Evolutionary conservation across 164 flowering plant species (phyloP).

Genomic region (Nymphaea colorata): DNA sequence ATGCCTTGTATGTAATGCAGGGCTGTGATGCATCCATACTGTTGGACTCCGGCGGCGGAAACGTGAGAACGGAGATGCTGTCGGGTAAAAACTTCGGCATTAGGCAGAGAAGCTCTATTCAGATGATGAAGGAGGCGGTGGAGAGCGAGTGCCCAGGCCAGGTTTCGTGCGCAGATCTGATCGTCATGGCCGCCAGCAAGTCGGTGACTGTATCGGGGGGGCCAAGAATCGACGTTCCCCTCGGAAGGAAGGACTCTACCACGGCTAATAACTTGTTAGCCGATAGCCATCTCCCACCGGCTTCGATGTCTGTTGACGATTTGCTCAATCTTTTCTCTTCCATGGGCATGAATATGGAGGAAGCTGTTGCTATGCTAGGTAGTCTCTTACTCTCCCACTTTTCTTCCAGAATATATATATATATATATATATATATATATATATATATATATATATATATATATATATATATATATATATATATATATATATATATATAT

Average conservation of each 20-base stretch:
- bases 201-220: conserved; percentile 17
- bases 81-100: conserved; percentile 16
- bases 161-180: conserved; percentile 28
- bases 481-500: too few relatives aligned
- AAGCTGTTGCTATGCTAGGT: conserved; percentile 18
- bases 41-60: conserved; percentile 7
- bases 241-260: conserved; percentile 20
- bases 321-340: conserved; percentile 8
- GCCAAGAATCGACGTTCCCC: conserved; percentile 16
- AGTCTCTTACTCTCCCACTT: not conserved
- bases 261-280: conserved; percentile 6
- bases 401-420: not conserved
- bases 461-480: too few relatives aligned
- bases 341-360: conserved; percentile 18
- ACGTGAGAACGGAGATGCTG: conserved; percentile 10
- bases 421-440: not conserved
- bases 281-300: conserved; percentile 13
- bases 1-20: conserved; percentile 1
- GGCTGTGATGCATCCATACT: conserved; percentile 32
- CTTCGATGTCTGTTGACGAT: conserved; percentile 6
- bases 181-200: conserved; percentile 18
- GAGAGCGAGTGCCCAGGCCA: conserved; percentile 19
- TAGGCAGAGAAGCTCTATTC: conserved; percentile 11
- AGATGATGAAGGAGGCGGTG: conserved; percentile 8
- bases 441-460: not conserved